phyloP scores from a whole-genome alignment of 192 early-diverging fungal genomes.

The Polychytrium aggregatum region DNA sequence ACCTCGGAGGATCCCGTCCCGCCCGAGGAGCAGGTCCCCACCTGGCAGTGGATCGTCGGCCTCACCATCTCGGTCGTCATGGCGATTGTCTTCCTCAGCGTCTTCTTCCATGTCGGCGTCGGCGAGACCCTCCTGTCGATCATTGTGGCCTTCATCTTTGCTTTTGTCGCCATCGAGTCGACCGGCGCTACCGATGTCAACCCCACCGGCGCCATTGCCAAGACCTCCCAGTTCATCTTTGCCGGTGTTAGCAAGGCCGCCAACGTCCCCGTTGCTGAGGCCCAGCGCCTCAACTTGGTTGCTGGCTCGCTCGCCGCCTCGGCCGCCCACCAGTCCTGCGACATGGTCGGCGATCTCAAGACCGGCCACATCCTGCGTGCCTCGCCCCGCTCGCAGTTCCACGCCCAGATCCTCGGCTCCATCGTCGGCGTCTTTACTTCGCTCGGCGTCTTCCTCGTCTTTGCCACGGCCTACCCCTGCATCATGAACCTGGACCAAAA shows the following conservation, averaged over 20 bases:
- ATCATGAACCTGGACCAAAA: slow-evolving; percentile 20
- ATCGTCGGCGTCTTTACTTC: slow-evolving; percentile 48
- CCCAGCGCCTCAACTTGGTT: slow-evolving; percentile 59
- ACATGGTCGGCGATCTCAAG: slow-evolving; percentile 74
- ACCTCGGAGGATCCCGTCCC: slow-evolving; percentile 31
- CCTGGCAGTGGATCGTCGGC: slow-evolving; percentile 50
- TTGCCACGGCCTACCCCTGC: slow-evolving; percentile 54
- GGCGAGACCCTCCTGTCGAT: slow-evolving; percentile 60
- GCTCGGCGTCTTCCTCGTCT: slow-evolving; percentile 47
- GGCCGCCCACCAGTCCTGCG: slow-evolving; percentile 52
- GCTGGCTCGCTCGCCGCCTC: slow-evolving; percentile 70
- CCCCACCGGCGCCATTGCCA: slow-evolving; percentile 72
- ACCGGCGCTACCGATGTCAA: slow-evolving; percentile 77
- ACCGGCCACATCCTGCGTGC: slow-evolving; percentile 75
- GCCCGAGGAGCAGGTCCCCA: slow-evolving; percentile 44
- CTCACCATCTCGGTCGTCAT: slow-evolving; percentile 46
- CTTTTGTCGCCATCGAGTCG: slow-evolving; percentile 70
- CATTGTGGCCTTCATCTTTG: slow-evolving; percentile 57
- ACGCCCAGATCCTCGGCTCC: slow-evolving; percentile 70
- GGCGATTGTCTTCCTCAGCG: slow-evolving; percentile 41
- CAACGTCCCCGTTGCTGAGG: slow-evolving; percentile 24
- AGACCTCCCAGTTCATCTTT: slow-evolving; percentile 76
- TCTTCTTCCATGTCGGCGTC: slow-evolving; percentile 58
- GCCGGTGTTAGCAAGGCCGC: slow-evolving; percentile 44
- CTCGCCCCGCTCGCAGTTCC: slow-evolving; percentile 74